These are phyloP conservation scores for Rhizopus stolonifer DNA, from an alignment of 371 early-diverging fungal species.

Conservation along the genomic window DNA sequence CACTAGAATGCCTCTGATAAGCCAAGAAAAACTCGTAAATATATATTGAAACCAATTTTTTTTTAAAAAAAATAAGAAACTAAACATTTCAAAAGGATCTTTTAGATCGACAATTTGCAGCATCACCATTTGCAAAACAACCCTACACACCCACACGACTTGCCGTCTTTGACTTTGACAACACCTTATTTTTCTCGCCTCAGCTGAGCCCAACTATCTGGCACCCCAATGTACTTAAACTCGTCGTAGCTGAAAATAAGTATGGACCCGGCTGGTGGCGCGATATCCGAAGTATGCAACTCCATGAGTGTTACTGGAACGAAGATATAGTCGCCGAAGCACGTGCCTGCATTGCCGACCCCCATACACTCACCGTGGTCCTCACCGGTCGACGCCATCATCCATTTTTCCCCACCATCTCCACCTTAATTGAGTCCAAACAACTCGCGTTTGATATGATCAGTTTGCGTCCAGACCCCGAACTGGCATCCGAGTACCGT, in stretches of 20 bases:
- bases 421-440: conserved; percentile 37
- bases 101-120: conserved; percentile 18
- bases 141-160: conserved; percentile 19
- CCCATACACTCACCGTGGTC: conserved; percentile 49
- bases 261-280: conserved; percentile 73
- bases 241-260: conserved; percentile 56
- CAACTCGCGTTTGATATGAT: conserved; percentile 54
- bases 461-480: conserved; percentile 50
- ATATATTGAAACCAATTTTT: neutral
- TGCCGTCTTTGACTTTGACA: conserved; percentile 85
- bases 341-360: conserved; percentile 30
- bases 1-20: conserved; percentile 1
- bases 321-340: conserved; percentile 30
- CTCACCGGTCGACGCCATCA: conserved; percentile 60
- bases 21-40: too few relatives aligned
- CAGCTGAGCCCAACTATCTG: conserved; percentile 76
- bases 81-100: conserved; percentile 10
- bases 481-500: conserved; percentile 18
- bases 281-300: conserved; percentile 50
- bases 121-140: conserved; percentile 9
- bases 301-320: conserved; percentile 45
- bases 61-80: neutral
- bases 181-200: conserved; percentile 86
- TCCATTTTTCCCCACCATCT: conserved; percentile 46
- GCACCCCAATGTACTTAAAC: conserved; percentile 54